These are phyloP conservation scores for Hypoxylon sp. DNA, from an alignment of 2,329 filamentous ascomycete species.

Conservation along the genomic window DNA sequence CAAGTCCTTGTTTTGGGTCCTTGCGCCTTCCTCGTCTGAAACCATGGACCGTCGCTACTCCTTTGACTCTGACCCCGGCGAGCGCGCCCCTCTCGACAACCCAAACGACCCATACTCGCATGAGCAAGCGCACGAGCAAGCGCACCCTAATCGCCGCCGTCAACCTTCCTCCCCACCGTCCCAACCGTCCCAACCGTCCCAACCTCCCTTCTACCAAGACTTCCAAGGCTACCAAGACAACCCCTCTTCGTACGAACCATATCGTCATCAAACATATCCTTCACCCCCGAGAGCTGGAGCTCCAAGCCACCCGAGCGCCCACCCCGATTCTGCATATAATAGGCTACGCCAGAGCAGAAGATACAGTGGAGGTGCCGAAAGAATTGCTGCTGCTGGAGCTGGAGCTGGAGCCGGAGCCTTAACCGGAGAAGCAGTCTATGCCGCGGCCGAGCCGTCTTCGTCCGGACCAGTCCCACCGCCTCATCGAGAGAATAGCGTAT, in stretches of 20 bases:
- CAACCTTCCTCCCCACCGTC: slow-evolving; percentile 35
- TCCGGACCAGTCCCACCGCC: slow-evolving; percentile 52
- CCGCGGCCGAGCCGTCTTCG: slow-evolving; percentile 40
- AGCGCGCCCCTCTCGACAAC: slow-evolving; percentile 52
- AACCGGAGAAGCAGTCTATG: slow-evolving; percentile 42
- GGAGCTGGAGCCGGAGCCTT: slow-evolving; percentile 47
- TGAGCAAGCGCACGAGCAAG: slow-evolving; percentile 27
- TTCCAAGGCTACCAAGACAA: slow-evolving; percentile 40
- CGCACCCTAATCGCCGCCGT: slow-evolving; percentile 32
- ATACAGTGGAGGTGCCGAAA: slow-evolving; percentile 50
- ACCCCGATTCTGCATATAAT: slow-evolving; percentile 59
- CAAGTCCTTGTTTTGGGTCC: slow-evolving; percentile 26
- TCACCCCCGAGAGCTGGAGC: slow-evolving; percentile 37
- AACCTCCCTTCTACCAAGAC: slow-evolving; percentile 48
- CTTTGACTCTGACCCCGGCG: slow-evolving; percentile 52
- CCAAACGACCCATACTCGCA: slow-evolving; percentile 37
- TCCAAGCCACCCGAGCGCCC: slow-evolving; percentile 47
- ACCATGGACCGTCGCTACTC: slow-evolving; percentile 54
- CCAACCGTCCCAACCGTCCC: slow-evolving; percentile 31
- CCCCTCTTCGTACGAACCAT: slow-evolving; percentile 41
- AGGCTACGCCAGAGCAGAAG: slow-evolving; percentile 56
- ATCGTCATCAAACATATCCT: slow-evolving; percentile 39
- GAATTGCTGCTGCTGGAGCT: slow-evolving; percentile 39
- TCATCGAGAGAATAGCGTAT: slow-evolving; percentile 43
- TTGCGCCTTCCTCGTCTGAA: slow-evolving; percentile 30